Evolutionary conservation across 2,329 filamentous ascomycete genomes (phyloP), one percentile per base, ranked within the genome.

Genomic region (Incumbomyces lentus): DNA sequence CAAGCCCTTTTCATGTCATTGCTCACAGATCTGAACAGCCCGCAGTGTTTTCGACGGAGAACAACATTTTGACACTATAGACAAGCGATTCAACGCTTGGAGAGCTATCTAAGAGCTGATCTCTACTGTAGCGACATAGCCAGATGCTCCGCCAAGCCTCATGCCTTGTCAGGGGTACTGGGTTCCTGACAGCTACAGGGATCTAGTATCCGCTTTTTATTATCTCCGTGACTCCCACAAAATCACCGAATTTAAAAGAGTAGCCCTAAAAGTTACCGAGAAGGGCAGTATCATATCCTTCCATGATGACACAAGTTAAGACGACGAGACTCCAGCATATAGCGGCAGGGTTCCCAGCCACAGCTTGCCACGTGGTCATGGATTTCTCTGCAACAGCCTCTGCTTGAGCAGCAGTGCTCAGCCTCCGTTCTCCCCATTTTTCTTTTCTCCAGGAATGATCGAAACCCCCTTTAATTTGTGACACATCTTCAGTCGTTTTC

Each of bases 281-380:
- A 0, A 76, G 58, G 1, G 70, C 70, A 6, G 74, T 64, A 51
- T 76, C 73, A 55, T 76, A 74, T 2, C 71, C 71, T 49, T 73
- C 71, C 71, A 74, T 74, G 50, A 74, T 63, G 44, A 74, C 65
- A 2, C 68, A 65, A n/a, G 64, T 64, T 10, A 68, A 71, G 45
- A 72, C 66, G 22, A 65, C 35, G 16, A 67, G 50, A 3, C 63
- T 64, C 58, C 62, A 68, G 3, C 53, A 48, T 5, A 63, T 55
- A 11, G 59, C 60, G 36, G 53, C 58, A 7, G 52, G 55, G 30
- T 59, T 59, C 11, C 46, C 37, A 18, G 43, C 43, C 32, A 58
- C 40, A 13, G 54, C 54, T 17, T 52, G 42, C n/a, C 44, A 17
- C 16, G 53, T 49, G 18, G 51, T 54, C 34, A 56, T 49, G 6